Evolutionary conservation across 257 asterid genomes (phyloP).

Genomic region (Solanum lycopersicoides): DNA sequence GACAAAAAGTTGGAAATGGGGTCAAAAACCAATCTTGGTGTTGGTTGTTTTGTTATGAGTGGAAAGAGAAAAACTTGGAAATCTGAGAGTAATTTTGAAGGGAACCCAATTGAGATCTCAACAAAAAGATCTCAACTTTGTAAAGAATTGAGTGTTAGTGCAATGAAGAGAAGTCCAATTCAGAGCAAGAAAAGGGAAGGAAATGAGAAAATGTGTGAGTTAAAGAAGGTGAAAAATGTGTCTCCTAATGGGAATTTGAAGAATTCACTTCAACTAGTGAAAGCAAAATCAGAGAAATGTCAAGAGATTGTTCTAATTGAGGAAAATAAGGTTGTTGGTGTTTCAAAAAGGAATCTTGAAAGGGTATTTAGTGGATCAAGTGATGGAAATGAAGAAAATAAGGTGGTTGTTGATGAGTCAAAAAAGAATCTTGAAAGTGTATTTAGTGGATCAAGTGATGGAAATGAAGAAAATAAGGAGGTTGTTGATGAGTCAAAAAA

Average conservation of each 20-base stretch:
- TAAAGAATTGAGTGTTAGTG: slow-evolving; percentile 23
- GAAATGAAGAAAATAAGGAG: background rate
- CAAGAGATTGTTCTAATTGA: background rate
- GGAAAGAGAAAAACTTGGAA: slow-evolving; percentile 79
- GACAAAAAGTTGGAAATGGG: slow-evolving; percentile 14
- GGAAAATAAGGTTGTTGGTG: slow-evolving; percentile 16
- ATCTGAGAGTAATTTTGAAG: slow-evolving; percentile 32
- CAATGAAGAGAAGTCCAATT: slow-evolving; percentile 32
- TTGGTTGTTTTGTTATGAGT: background rate
- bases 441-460: background rate
- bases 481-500: too few relatives aligned
- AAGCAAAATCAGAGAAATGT: slow-evolving; percentile 4
- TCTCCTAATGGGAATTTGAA: background rate
- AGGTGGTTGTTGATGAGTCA: background rate
- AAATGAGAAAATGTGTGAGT: background rate
- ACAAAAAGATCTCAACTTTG: slow-evolving; percentile 46
- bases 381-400: too few relatives aligned
- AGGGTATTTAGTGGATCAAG: background rate
- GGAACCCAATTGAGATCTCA: slow-evolving; percentile 49
- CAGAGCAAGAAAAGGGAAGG: slow-evolving; percentile 12
- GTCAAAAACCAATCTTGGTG: slow-evolving; percentile 33
- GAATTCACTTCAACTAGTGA: background rate
- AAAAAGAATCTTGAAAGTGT: background rate
- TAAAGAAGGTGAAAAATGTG: background rate
- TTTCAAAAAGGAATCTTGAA: background rate